Conservation (phyloP, 345 rosid genomes). For the Gossypium thurberi region DNA sequence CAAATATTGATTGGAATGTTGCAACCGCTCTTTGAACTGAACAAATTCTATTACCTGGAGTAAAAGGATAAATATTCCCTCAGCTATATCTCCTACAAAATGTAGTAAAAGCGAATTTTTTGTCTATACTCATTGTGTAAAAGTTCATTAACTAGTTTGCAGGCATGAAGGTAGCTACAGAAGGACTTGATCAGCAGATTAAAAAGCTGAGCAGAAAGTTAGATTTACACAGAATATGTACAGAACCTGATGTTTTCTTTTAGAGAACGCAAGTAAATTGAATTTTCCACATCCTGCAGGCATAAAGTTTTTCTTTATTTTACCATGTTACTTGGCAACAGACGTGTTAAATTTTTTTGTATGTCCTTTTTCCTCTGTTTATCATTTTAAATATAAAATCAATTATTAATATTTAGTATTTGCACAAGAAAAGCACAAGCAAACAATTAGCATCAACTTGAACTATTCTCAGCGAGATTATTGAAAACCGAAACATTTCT, state of each 20-base stretch:
- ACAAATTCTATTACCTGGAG: conserved; percentile 93
- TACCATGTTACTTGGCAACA: not conserved
- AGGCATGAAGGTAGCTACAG: not conserved
- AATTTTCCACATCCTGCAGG: not conserved
- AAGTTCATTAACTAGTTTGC: not conserved
- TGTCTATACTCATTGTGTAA: not conserved
- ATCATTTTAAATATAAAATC: not conserved
- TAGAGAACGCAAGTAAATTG: not conserved
- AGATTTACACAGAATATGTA: not conserved
- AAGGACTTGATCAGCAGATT: not conserved
- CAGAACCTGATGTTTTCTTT: not conserved
- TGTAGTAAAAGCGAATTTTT: not conserved
- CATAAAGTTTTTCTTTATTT: not conserved
- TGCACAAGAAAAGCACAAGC: not conserved
- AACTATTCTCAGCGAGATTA: not conserved
- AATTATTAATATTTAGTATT: not conserved
- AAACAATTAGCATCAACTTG: not conserved
- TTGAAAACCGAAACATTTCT: not conserved
- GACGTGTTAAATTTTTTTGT: not conserved
- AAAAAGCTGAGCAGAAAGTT: not conserved
- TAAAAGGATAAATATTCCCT: conserved; percentile 11
- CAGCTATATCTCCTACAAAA: not conserved
- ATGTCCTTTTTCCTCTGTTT: not conserved
- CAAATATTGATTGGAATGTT: conserved; percentile 73
- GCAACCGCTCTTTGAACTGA: conserved; percentile 82